Evolutionary conservation across 768 basidiomycete species (phyloP), one percentile per base, ranked within the genome.

Genomic region (Hydnomerulius pinastri): DNA sequence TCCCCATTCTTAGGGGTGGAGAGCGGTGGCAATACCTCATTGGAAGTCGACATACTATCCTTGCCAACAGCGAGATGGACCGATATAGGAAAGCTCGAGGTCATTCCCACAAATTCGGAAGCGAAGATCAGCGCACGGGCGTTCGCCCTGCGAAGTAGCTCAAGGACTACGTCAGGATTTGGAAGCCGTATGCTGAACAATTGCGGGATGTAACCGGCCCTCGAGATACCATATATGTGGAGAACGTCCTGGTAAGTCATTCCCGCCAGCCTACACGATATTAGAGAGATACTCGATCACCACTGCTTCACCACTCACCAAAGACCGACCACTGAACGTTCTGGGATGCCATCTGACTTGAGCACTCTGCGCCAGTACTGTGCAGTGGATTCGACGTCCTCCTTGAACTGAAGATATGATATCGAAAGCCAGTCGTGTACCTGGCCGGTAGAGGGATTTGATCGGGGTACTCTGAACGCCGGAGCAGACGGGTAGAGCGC

Each of bases 151-250:
- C 65, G 68, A 41, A 91, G 74, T 18, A 91, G 74, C 58, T 90
- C 87, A 57, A 81, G 81, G 61, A 90, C 77, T 35, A 90, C 82
- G 25, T 73, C 73, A 36, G 87, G 83, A 56, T 83, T 88, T 17
- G 89, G 86, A 24, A 90, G 77, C n/a, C 85, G 79, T 53, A 90
- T 71, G 63, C 86, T 87, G 73, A 90, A 87, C 13, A 90, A 67
- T 55, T 90, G 88, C 1, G 89, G 89, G 54, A 88, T 71, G 65
- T 83, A 90, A 4, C 87, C 87, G 6, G 88, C 89, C 61, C 87
- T 75, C 12, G 86, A 83, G 52, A 91, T 71, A 46, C 82, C 83
- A 62, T 89, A 90, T 53, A 90, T 83, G 55, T 87, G 84, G 18
- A 90, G 69, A 27, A 84, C 78, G 63, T 91, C 87, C 39, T 71